Conservation (phyloP, 2,329 filamentous ascomycete species). For the Acrocalymma vagum region DNA sequence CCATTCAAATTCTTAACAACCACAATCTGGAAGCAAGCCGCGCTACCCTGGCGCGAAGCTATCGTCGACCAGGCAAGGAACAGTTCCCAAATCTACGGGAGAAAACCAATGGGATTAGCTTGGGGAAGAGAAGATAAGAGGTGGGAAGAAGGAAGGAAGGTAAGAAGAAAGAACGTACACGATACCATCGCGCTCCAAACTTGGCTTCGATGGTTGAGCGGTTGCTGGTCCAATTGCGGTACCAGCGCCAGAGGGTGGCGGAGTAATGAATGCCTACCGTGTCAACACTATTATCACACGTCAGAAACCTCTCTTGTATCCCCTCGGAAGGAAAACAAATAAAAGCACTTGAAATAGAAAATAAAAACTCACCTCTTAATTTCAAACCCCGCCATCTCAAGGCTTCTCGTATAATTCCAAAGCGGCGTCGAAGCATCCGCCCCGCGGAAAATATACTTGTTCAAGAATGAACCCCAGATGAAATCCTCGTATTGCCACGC, state of each 20-base stretch:
- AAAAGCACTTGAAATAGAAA: too few relatives aligned
- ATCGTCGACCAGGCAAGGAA: constrained; percentile 86
- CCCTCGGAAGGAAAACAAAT: too few relatives aligned
- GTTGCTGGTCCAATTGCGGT: constrained; percentile 96
- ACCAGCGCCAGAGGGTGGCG: constrained; percentile 94
- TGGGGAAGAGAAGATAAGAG: not conserved
- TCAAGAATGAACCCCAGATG: constrained; percentile 97
- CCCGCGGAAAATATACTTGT: constrained; percentile 97
- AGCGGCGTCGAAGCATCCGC: constrained; percentile 92
- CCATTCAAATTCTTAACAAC: constrained; percentile 89
- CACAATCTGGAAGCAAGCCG: constrained; percentile 84
- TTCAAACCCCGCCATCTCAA: constrained; percentile 86
- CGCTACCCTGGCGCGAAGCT: constrained; percentile 78
- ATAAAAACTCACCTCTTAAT: constrained; percentile 69
- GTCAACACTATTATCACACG: constrained; percentile 69
- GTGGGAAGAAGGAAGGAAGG: too few relatives aligned
- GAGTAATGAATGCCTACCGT: constrained; percentile 95
- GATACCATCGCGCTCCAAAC: constrained; percentile 92
- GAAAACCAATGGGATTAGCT: constrained; percentile 5
- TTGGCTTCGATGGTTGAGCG: constrained; percentile 87
- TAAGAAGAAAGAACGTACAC: constrained; percentile 66
- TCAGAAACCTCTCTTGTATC: too few relatives aligned
- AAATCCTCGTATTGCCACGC: constrained; percentile 96
- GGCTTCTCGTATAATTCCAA: constrained; percentile 79
- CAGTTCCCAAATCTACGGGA: constrained; percentile 78